Base-by-base conservation (phyloP, 768 basidiomycete genomes). In the Trichaptum fuscoviolaceum region DNA sequence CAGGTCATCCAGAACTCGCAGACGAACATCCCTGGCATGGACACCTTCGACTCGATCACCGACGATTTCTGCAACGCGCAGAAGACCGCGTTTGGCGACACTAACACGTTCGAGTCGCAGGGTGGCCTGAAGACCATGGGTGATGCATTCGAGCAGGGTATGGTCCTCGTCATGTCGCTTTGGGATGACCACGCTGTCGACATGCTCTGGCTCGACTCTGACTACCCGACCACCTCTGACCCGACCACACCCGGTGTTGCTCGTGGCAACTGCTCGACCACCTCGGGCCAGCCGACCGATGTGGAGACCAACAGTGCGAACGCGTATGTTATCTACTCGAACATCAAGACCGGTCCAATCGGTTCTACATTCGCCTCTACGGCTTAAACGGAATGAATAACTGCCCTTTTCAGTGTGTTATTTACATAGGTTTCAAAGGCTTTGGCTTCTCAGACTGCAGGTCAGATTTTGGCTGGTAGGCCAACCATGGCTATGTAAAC, bases 161-260 rank as follows among this genome's bases (percentile, higher is more conserved):
- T 83, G 77, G 84, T 83, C 36, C 75, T 85, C 67, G 82, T 82
- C 66, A 73, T 85, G 71, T 77, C 75, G 58, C 66, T 85, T 68
- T 84, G 85, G 85, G 84, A 85, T 71, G 84, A 86, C 76, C 79
- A 85, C 71, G 76, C 76, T 34, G 84, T 75, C 67, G 76, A 80
- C 75, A 85, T 86, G 85, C 78, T 84, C 69, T 86, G 85, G 80
- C 82, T 86, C 74, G 84, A 85, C 78, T 75, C 76, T 71, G 76
- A 75, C 78, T 84, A 82, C 78, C 85, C 81, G 64, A 70, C 70
- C 57, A 71, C 70, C 64, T 69, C 68, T 20, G 73, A 73, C 73
- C 70, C 81, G 35, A 74, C 76, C 67, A 62, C 68, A 36, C 72
- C 65, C 52, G 64, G 64, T 58, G 64, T 64, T 58, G 57, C 64